Evolutionary conservation across 371 early-diverging fungal genomes (phyloP).

Genomic region (Mortierella sp.): DNA sequence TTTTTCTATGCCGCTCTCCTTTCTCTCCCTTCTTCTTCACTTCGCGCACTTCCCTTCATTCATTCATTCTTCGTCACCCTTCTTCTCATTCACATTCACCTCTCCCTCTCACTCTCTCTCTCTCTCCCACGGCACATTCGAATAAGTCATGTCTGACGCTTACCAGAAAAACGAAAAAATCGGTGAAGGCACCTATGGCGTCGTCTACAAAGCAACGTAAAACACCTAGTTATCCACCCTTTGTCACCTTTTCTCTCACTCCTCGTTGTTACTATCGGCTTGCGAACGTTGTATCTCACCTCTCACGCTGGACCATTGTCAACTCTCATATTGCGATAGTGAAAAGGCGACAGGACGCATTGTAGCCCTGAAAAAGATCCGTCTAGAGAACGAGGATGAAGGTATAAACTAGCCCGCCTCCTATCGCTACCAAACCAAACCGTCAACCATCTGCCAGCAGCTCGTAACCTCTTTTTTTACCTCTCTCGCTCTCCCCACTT

Average conservation of each 20-base stretch:
- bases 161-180: constrained; percentile 94
- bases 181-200: constrained; percentile 98
- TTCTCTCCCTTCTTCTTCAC: background rate
- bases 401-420: constrained; percentile 60
- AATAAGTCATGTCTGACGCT: constrained; percentile 59
- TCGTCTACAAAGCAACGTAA: constrained; percentile 93
- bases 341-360: constrained; percentile 80
- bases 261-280: background rate
- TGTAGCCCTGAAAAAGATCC: constrained; percentile 97
- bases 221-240: background rate
- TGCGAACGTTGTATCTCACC: constrained; percentile 2
- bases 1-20: background rate
- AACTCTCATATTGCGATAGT: constrained; percentile 10
- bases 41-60: background rate
- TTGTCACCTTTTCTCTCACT: background rate
- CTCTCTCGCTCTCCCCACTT: background rate
- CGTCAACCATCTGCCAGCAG: no score
- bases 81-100: background rate
- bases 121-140: background rate
- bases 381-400: constrained; percentile 92
- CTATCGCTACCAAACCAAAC: background rate
- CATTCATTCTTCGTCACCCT: background rate
- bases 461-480: no score
- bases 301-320: constrained; percentile 6
- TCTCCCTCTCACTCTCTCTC: no score